Conservation (phyloP, 768 basidiomycete genomes). For the Boletus pseudo-olivaceus region DNA sequence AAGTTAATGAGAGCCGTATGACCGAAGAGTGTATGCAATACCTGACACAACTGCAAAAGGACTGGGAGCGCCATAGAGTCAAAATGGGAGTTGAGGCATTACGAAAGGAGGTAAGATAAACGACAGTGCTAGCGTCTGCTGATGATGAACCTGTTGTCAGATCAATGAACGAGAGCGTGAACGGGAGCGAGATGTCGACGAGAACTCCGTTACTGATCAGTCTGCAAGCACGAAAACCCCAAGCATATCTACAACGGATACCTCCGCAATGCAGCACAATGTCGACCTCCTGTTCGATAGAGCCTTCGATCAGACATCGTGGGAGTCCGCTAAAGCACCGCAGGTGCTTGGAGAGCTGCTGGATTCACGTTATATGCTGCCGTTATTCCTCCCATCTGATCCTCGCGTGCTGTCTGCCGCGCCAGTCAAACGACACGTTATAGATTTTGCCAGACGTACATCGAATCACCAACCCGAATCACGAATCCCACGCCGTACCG, state of each 20-base stretch:
- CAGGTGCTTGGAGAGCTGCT: constrained; percentile 87
- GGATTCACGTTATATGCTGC: constrained; percentile 92
- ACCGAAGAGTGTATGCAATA: constrained; percentile 95
- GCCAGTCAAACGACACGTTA: constrained; percentile 42
- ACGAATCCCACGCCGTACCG: constrained; percentile 40
- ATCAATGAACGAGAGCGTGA: constrained; percentile 68
- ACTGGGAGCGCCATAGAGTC: constrained; percentile 92
- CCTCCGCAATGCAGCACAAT: constrained; percentile 42
- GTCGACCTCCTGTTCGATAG: constrained; percentile 84
- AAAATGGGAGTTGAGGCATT: constrained; percentile 83
- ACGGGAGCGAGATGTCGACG: constrained; percentile 34
- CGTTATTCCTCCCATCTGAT: constrained; percentile 78
- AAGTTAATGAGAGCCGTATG: constrained; percentile 90
- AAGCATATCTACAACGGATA: constrained; percentile 34
- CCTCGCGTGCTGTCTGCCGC: constrained; percentile 71
- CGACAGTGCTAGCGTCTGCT: neutral
- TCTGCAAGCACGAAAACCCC: constrained; percentile 30
- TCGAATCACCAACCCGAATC: constrained; percentile 25
- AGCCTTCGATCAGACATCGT: constrained; percentile 56
- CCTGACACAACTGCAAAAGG: constrained; percentile 90
- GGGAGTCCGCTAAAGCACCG: constrained; percentile 76
- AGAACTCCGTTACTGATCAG: constrained; percentile 38
- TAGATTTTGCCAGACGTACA: constrained; percentile 14
- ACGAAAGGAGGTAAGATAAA: constrained; percentile 64
- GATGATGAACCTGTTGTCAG: constrained; percentile 33